These are phyloP conservation scores for Vickermania ingenoplastis DNA, from an alignment of 208 protist genomes.

Conservation along the genomic window DNA sequence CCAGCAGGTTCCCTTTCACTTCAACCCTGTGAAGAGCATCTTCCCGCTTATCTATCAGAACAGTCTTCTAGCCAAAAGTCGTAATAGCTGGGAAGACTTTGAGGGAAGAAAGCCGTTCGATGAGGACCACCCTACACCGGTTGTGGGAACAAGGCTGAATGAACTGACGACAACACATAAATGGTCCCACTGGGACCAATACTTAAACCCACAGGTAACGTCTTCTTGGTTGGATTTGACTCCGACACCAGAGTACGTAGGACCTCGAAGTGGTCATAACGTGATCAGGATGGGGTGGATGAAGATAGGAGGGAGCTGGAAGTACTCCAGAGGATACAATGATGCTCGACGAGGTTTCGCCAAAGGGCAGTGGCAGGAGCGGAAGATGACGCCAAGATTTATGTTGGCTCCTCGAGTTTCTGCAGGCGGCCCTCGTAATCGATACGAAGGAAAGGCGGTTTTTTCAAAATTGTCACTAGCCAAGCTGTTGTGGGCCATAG, in stretches of 20 bases:
- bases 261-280: slow-evolving; percentile 72
- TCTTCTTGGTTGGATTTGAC: slow-evolving; percentile 55
- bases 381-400: slow-evolving; percentile 86
- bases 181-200: slow-evolving; percentile 84
- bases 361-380: slow-evolving; percentile 83
- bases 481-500: slow-evolving; percentile 84
- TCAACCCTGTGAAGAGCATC: slow-evolving; percentile 61
- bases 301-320: slow-evolving; percentile 86
- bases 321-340: slow-evolving; percentile 79
- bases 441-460: slow-evolving; percentile 77
- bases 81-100: slow-evolving; percentile 78
- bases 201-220: slow-evolving; percentile 77
- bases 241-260: slow-evolving; percentile 76
- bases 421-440: slow-evolving; percentile 63
- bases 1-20: slow-evolving; percentile 65
- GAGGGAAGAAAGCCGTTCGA: slow-evolving; percentile 72
- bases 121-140: slow-evolving; percentile 72
- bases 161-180: slow-evolving; percentile 70
- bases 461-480: slow-evolving; percentile 59
- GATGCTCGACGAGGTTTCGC: slow-evolving; percentile 63
- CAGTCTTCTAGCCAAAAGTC: slow-evolving; percentile 72
- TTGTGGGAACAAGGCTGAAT: slow-evolving; percentile 64
- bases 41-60: slow-evolving; percentile 87
- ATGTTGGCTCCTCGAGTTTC: slow-evolving; percentile 86
- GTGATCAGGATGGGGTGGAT: slow-evolving; percentile 88